Conservation (phyloP, 768 basidiomycete genomes). For the Mrakia blollopis region DNA sequence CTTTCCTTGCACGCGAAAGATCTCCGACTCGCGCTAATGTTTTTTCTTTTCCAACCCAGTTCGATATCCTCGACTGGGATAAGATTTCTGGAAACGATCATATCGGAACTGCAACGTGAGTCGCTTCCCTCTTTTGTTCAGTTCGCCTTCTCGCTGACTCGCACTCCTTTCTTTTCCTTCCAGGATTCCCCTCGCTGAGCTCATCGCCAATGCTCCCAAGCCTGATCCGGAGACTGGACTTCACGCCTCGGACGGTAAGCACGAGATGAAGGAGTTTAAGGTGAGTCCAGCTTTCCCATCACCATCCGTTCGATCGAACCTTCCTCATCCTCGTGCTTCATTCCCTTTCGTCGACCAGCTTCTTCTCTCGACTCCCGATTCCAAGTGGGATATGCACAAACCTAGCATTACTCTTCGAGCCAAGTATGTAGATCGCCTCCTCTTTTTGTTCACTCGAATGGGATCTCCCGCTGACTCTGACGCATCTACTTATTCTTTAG, state of each 20-base stretch:
- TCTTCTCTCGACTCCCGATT: constrained; percentile 56
- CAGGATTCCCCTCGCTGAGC: constrained; percentile 59
- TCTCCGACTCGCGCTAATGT: not conserved
- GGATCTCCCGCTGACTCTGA: too few relatives aligned
- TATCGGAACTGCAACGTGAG: constrained; percentile 64
- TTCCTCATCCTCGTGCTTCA: too few relatives aligned
- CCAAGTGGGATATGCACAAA: constrained; percentile 65
- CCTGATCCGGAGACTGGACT: constrained; percentile 56
- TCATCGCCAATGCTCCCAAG: constrained; percentile 63
- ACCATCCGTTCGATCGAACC: too few relatives aligned
- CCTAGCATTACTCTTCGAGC: constrained; percentile 64
- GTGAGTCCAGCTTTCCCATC: too few relatives aligned
- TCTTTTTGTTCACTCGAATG: too few relatives aligned
- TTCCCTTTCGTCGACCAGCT: constrained; percentile 45
- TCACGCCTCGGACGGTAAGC: constrained; percentile 54
- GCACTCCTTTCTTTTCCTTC: not conserved
- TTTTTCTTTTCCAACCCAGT: constrained; percentile 57
- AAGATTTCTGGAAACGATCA: constrained; percentile 73
- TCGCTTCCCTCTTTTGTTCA: not conserved
- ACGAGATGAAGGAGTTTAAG: constrained; percentile 65
- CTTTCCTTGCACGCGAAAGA: not conserved
- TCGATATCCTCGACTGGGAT: constrained; percentile 93
- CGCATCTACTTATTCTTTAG: too few relatives aligned
- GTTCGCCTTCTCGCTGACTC: not conserved
- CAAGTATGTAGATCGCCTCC: constrained; percentile 52